Evolutionary conservation across 495 filamentous ascomycete species (phyloP), one percentile per base, ranked within the genome.

Genomic region (Rusavskia elegans): DNA sequence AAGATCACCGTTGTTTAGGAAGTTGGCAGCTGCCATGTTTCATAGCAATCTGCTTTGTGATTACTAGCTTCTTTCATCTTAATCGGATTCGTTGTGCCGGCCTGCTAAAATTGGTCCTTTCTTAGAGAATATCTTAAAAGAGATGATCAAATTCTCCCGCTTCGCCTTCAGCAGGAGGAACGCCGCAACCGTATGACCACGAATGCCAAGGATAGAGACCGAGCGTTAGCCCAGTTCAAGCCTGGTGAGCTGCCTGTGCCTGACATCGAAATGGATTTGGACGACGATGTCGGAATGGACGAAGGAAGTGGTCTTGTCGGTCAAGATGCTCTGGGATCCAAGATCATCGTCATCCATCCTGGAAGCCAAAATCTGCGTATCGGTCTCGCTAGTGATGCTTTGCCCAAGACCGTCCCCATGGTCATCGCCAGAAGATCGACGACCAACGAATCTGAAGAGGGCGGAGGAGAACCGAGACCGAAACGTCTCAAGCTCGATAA

Each of bases 301-400:
- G 82, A 85, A 45, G 78, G 79, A 14, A 80, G 78, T 48, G 78
- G 72, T 14, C 72, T 78, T 13, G 60, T 73, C 5, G 72, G 76
- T 8, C 72, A 79, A 44, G 78, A 84, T 54, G 65, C 74, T n/a
- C 66, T 78, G 53, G 87, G 87, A 37, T 90, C 89, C 10, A 96
- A 93, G 64, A 83, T 95, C 50, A 89, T 98, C 61, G 84, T 97
- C 35, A 86, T 98, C 51, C 92, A 98, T 63, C 77, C 90, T n/a
- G 92, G 92, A n/a, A 95, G 89, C 61, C 92, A 98, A 68, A 97
- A 97, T 53, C 65, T 97, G 50, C 76, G 92, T 32, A 87, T 98
- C 55, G 92, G 92, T 0, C 74, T 96, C 45, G 86, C 90, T 5
- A 96, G 85, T 61, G 92, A 98, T 71, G 92, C 89, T 20, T 66